A percentile compares a stretch with the other conserved stretches of the same genome.
Conservation (phyloP, 2,329 filamentous ascomycete genomes). For the Cercospora janseana region DNA sequence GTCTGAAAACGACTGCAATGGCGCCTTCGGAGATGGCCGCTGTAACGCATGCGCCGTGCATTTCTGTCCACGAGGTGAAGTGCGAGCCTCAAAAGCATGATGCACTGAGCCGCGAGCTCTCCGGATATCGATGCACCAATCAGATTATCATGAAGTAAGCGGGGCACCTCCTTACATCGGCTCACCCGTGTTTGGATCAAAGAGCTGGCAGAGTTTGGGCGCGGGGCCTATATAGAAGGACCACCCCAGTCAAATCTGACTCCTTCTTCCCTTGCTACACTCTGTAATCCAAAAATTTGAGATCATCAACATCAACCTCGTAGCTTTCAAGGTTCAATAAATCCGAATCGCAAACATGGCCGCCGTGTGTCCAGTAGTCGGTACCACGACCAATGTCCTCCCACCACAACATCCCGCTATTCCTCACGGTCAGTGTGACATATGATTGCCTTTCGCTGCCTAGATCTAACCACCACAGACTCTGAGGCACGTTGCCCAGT, state of each 20-base stretch:
- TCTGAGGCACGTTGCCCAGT: constrained; percentile 47
- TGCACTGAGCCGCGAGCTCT: background rate
- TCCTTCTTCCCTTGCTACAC: background rate
- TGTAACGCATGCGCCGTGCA: too few species aligned
- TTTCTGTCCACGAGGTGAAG: constrained; percentile 4
- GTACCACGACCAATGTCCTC: constrained; percentile 45
- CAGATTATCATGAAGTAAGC: constrained; percentile 7
- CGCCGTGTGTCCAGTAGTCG: constrained; percentile 24
- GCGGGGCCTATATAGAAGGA: constrained; percentile 10
- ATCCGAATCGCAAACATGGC: constrained; percentile 16
- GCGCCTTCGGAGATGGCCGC: too few species aligned
- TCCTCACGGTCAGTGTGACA: constrained; percentile 16
- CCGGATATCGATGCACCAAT: constrained; percentile 8
- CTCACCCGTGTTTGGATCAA: constrained; percentile 9
- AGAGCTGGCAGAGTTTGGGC: constrained; percentile 6
- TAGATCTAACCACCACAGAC: constrained; percentile 23
- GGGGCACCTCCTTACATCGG: constrained; percentile 3
- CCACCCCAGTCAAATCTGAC: background rate
- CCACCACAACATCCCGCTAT: constrained; percentile 45
- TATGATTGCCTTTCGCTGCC: background rate
- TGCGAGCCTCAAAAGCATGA: background rate
- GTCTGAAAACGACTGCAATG: too few species aligned
- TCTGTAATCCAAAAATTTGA: background rate
- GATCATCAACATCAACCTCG: background rate
- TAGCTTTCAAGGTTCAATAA: background rate